Conservation (phyloP, 2,329 filamentous ascomycete species). For the Colletotrichum karsti region DNA sequence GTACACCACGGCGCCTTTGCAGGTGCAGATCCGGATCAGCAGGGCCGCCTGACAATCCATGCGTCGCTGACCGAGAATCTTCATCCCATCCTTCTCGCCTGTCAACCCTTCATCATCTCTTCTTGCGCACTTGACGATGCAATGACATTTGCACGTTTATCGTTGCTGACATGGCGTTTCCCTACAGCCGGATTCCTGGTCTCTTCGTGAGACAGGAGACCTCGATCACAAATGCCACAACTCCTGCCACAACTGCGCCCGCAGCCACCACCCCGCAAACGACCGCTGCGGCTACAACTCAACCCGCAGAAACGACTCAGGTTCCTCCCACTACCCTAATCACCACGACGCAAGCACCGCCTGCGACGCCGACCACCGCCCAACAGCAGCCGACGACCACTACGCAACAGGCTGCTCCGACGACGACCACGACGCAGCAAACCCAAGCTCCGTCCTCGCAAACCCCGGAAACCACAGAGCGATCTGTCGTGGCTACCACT, state of each 20-base stretch:
- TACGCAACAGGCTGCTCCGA: slow-evolving; percentile 9
- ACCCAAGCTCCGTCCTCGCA: not conserved
- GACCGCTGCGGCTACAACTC: not conserved
- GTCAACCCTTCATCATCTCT: not conserved
- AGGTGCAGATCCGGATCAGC: not conserved
- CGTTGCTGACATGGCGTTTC: slow-evolving; percentile 37
- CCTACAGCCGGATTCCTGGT: slow-evolving; percentile 34
- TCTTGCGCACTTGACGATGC: not conserved
- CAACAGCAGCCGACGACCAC: slow-evolving; percentile 15
- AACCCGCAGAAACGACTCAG: slow-evolving; percentile 13
- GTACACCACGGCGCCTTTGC: slow-evolving; percentile 14
- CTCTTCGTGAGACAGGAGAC: slow-evolving; percentile 35
- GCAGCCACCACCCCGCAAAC: slow-evolving; percentile 11
- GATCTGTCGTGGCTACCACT: not conserved
- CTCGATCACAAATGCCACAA: slow-evolving; percentile 35
- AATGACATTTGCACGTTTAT: not conserved
- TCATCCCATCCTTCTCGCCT: not conserved
- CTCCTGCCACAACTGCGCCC: slow-evolving; percentile 17
- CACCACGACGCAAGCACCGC: slow-evolving; percentile 25
- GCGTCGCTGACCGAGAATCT: not conserved
- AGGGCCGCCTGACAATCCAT: not conserved
- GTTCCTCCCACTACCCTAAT: slow-evolving; percentile 25
- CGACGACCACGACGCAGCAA: slow-evolving; percentile 2
- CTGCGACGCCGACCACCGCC: slow-evolving; percentile 23
- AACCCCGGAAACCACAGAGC: not conserved